Conservation (phyloP, 2,329 filamentous ascomycete genomes). For the Botryotinia narcissicola region DNA sequence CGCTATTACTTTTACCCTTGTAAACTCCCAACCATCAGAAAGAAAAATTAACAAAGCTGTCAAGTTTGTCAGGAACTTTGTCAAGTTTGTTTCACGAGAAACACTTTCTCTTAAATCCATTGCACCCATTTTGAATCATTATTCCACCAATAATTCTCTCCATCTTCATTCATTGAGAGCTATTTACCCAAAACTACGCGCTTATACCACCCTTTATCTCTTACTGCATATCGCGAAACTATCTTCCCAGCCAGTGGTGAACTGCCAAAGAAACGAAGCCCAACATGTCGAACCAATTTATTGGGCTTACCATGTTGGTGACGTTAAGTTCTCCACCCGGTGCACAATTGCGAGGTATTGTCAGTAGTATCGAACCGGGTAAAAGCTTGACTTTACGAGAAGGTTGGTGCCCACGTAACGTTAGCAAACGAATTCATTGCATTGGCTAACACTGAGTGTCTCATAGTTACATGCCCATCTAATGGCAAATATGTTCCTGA, state of each 20-base stretch:
- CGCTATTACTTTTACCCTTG: slow-evolving; percentile 17
- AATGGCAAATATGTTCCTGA: slow-evolving; percentile 37
- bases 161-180: slow-evolving; percentile 1
- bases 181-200: neutral
- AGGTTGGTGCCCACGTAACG: slow-evolving; percentile 30
- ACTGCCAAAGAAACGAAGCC: slow-evolving; percentile 22
- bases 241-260: slow-evolving; percentile 18
- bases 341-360: slow-evolving; percentile 38
- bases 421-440: slow-evolving; percentile 6
- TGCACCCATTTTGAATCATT: neutral
- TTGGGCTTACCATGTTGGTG: slow-evolving; percentile 41
- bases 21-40: slow-evolving; percentile 12
- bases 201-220: slow-evolving; percentile 15
- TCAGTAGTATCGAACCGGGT: slow-evolving; percentile 38
- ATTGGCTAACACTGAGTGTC: slow-evolving; percentile 4
- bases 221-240: slow-evolving; percentile 9
- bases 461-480: slow-evolving; percentile 34
- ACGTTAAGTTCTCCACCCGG: slow-evolving; percentile 38
- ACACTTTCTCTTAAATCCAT: neutral
- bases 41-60: slow-evolving; percentile 11
- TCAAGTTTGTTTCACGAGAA: slow-evolving; percentile 5
- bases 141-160: neutral
- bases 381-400: slow-evolving; percentile 39
- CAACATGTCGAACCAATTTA: slow-evolving; percentile 39
- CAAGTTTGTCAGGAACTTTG: slow-evolving; percentile 6